Base-by-base conservation (phyloP, 805 yeast genomes). In the Saccharomycopsis babjevae region DNA sequence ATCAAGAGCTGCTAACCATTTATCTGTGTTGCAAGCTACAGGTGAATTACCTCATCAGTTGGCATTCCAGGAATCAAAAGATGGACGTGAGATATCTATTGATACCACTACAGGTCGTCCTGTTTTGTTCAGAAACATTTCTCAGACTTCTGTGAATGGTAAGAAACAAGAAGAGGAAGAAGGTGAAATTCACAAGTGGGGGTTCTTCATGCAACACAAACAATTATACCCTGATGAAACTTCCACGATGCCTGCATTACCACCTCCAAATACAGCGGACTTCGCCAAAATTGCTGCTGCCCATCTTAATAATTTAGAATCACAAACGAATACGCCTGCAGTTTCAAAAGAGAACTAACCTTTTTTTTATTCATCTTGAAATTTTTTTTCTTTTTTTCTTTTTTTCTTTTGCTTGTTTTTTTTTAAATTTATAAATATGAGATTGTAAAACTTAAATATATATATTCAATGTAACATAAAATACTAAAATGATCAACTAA, bases 161-260 rank as follows among this genome's bases (percentile, higher is more conserved):
- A 85, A 83, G 70, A 82, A 81, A 65, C 89, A 88, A 71, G 97
- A 90, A 69, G 85, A 84, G 63, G 97, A 91, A 70, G 97, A 91
- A 75, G 97, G 97, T 67, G 96, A 88, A 68, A 79, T 90, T 65
- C 97, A 89, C 71, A 84, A 87, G 73, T 84, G 90, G 84, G 96
- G 96, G 20, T 83, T 84, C 68, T 88, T 83, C 67, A 84, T 89
- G 65, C 89, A 83, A 68, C 82, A 85, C 63, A 67, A 72, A 18
- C 73, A 75, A 65, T 58, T 70, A 39, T 72, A 70, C 58, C 74
- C 74, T 15, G 73, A 69, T 16, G 62, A 60, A 54, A 40, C 59
- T 15, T 46, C 52, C 10, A 46, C 52, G 11, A 46, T 46, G 52
- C 52, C 52, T 11, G 52, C 52, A 16, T 16, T 46, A 11, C 52